Evolutionary conservation across 192 early-diverging fungal genomes (phyloP).

Genomic region (Rhizophagus clarus): DNA sequence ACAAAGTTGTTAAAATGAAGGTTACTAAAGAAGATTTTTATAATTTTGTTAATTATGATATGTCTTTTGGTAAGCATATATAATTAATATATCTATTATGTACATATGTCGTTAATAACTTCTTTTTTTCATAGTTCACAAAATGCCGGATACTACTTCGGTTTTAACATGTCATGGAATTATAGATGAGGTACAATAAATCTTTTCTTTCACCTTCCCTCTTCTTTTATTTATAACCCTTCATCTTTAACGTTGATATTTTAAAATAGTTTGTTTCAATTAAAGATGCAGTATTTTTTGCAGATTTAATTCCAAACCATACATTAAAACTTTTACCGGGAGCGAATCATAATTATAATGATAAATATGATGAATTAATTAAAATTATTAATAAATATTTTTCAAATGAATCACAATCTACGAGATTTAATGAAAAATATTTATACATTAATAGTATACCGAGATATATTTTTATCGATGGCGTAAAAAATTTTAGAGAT

Average conservation of each 20-base stretch:
- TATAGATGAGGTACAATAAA: neutral
- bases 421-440: constrained; percentile 10
- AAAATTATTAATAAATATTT: constrained; percentile 37
- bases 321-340: constrained; percentile 38
- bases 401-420: constrained; percentile 31
- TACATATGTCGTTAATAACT: neutral
- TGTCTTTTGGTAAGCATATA: neutral
- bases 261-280: constrained; percentile 38
- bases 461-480: constrained; percentile 45
- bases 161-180: neutral
- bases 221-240: neutral
- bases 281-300: constrained; percentile 40
- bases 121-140: neutral
- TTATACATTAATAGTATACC: constrained; percentile 31
- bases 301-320: constrained; percentile 42
- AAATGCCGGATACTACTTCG: neutral
- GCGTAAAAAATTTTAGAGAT: constrained; percentile 52
- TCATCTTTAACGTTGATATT: neutral
- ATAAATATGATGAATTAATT: constrained; percentile 30
- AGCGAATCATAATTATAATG: constrained; percentile 39
- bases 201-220: neutral
- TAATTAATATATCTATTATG: neutral
- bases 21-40: neutral
- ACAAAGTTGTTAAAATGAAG: neutral
- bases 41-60: neutral